Conservation (phyloP, 2,329 filamentous ascomycete species). For the Talaromyces albobiverticillius region DNA sequence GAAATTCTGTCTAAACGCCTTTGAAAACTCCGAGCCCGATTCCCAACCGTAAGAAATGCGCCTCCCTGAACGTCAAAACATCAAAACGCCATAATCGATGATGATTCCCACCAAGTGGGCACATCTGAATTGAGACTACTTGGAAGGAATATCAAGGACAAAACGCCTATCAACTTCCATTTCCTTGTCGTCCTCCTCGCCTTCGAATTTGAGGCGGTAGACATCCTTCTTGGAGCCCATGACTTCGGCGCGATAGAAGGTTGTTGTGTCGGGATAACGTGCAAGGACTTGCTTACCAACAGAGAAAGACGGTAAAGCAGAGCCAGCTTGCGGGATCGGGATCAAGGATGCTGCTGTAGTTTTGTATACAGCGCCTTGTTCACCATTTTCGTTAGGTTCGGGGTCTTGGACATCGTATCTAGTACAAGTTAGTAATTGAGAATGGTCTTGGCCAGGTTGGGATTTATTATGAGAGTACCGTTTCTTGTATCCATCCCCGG, state of each 20-base stretch:
- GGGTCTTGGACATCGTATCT: conserved; percentile 78
- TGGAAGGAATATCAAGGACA: conserved; percentile 68
- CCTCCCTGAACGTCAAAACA: neutral
- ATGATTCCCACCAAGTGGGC: neutral
- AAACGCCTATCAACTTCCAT: conserved; percentile 73
- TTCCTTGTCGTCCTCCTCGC: conserved; percentile 69
- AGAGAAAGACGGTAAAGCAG: conserved; percentile 60
- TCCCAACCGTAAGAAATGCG: conserved; percentile 1
- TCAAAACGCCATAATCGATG: neutral
- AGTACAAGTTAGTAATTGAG: neutral
- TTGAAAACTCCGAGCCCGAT: conserved; percentile 3
- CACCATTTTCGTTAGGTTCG: conserved; percentile 68
- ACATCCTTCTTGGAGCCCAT: conserved; percentile 61
- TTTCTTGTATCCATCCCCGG: conserved; percentile 69
- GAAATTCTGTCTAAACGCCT: neutral
- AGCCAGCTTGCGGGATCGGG: conserved; percentile 63
- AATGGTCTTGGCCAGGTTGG: conserved; percentile 1
- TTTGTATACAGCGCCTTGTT: conserved; percentile 61
- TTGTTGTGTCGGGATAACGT: conserved; percentile 78
- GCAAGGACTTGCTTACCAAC: conserved; percentile 71
- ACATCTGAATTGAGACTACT: conserved; percentile 21
- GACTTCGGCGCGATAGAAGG: conserved; percentile 81
- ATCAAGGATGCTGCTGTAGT: conserved; percentile 74
- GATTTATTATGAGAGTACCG: conserved; percentile 39
- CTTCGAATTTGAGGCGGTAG: conserved; percentile 68